Percentiles rank a stretch among this genome's conserved stretches.
Evolutionary conservation across 176 grass and related monocot genomes (phyloP).

Genomic region (Phyllostachys edulis): DNA sequence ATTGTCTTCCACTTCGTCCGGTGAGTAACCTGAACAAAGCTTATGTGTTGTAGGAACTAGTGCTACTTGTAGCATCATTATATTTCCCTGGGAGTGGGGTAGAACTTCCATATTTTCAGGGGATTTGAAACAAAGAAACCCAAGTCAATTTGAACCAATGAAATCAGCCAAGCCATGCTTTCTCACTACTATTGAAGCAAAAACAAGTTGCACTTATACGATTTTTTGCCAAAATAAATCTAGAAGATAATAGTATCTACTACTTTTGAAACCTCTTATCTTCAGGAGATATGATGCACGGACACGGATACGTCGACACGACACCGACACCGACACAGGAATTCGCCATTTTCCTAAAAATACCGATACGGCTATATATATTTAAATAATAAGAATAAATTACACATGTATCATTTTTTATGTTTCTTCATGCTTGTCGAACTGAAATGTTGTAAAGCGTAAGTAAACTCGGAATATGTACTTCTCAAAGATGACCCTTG

Average conservation of each 20-base stretch:
- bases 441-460: too few species aligned
- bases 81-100: neutral
- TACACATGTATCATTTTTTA: too few species aligned
- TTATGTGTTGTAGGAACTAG: conserved; percentile 15
- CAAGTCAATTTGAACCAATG: neutral
- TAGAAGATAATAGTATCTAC: neutral
- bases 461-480: too few species aligned
- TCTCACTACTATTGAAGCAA: neutral
- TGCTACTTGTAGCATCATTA: conserved; percentile 10
- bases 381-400: too few species aligned
- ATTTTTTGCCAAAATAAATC: neutral
- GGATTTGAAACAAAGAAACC: conserved; percentile 11
- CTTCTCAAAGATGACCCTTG: too few species aligned
- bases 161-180: neutral
- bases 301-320: too few species aligned
- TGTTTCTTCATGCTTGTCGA: too few species aligned
- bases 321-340: too few species aligned
- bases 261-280: conserved; percentile 18
- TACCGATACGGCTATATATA: too few species aligned
- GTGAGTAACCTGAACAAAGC: conserved; percentile 41
- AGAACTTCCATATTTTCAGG: conserved; percentile 4
- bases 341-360: too few species aligned
- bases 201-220: neutral
- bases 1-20: conserved; percentile 75
- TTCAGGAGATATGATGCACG: neutral